Base-by-base conservation (phyloP, 116 monocot species). In the Posidonia oceanica region DNA sequence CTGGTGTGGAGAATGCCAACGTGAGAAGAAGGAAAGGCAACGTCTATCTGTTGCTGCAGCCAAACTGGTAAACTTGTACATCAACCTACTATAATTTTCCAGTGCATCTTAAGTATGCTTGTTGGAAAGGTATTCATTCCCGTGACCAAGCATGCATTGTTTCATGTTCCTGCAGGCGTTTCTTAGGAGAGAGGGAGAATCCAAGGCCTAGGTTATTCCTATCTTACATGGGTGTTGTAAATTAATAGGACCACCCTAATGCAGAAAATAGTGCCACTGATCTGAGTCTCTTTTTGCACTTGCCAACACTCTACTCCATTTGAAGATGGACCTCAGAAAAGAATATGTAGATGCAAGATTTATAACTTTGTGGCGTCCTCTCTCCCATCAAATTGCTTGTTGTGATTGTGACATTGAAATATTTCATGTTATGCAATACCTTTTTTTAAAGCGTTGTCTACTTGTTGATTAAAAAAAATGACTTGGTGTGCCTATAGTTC, bases 1-100 rank as follows among this genome's bases (percentile, higher is more conserved):
- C 76, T 96, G 96, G 96, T 96, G 96, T 61, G 85, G 89, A 21
- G 85, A 91, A 69, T 97, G 97, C 67, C 81, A 87, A 18, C 87
- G 82, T 22, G 92, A 87, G 62, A 97, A 87, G 87, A 92, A 83
- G 61, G 87, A 85, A 68, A 83, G 97, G 69, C 89, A 87, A 78
- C 80, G 80, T 15, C 87, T 87, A 64, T 79, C 85, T 13, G 77
- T 91, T 54, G 80, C 81, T 63, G 83, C 97, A 39, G 89, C 92
- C n/a, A 89, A 85, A 52, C 68, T 85, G 88, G 96, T 96, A 85
- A 53, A 21, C 23, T 36, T 22, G 48, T 12, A 66, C 18, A 14
- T 10, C 39, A 66, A 44, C 44, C 66, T 66, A 29, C 29, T 29
- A 29, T 29, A 29, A 29, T 29, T 29, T 29, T 29, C 29, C 1